Conservation (phyloP, 768 basidiomycete species). For the Suillus clintonianus region DNA sequence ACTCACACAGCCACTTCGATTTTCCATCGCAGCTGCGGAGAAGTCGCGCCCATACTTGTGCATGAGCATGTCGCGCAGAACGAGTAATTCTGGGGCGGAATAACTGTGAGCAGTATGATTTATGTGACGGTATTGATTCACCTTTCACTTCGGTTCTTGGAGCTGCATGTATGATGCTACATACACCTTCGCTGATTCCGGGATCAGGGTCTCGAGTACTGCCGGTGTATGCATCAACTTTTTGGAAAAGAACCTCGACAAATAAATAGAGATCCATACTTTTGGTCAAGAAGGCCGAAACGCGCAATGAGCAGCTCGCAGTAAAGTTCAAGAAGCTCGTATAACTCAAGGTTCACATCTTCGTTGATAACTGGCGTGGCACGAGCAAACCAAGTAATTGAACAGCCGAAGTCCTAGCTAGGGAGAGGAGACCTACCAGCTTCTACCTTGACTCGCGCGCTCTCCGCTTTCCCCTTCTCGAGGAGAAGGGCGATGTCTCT, state of each 20-base stretch:
- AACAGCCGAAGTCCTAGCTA: constrained; percentile 20
- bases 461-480: constrained; percentile 81
- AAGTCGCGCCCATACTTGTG: constrained; percentile 95
- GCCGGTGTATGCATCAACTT: constrained; percentile 12
- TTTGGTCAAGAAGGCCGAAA: constrained; percentile 89
- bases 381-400: constrained; percentile 7
- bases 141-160: constrained; percentile 91
- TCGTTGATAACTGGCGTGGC: constrained; percentile 69
- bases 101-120: constrained; percentile 6
- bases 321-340: constrained; percentile 93
- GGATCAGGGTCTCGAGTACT: constrained; percentile 86
- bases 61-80: constrained; percentile 91
- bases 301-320: constrained; percentile 92
- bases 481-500: constrained; percentile 81
- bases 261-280: constrained; percentile 46
- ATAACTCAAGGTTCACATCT: constrained; percentile 81
- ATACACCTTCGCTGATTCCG: constrained; percentile 83
- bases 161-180: constrained; percentile 87
- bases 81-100: constrained; percentile 69
- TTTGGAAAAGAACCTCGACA: constrained; percentile 7
- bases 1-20: constrained; percentile 77
- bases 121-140: constrained; percentile 22
- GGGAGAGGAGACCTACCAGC: constrained; percentile 53
- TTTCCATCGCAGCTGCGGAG: constrained; percentile 83
- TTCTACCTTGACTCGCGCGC: constrained; percentile 84